These are phyloP conservation scores for Phytophthora chlamydospora DNA, from an alignment of 352 stramenopile genomes.

Conservation along the genomic window DNA sequence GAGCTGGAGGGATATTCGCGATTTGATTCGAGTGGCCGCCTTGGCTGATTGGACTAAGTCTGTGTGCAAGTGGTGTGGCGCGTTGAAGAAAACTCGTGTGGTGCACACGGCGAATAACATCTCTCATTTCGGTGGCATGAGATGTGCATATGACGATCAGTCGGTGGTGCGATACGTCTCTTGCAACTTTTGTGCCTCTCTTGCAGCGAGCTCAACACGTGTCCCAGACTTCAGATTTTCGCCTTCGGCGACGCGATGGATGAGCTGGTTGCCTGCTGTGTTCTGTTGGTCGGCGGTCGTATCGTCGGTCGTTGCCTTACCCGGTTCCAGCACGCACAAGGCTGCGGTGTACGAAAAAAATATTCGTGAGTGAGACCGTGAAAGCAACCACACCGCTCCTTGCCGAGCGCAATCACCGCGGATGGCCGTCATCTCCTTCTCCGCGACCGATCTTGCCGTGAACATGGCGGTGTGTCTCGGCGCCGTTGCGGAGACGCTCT, in stretches of 20 bases:
- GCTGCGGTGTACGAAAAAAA: too few species aligned
- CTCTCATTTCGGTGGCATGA: background rate
- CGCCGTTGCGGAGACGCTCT: background rate
- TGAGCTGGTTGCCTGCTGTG: too few species aligned
- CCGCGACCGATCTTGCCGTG: slow-evolving; percentile 11
- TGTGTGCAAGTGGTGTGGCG: slow-evolving; percentile 15
- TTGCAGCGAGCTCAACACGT: slow-evolving; percentile 11
- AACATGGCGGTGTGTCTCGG: slow-evolving; percentile 12
- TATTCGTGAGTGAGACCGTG: too few species aligned
- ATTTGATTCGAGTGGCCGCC: slow-evolving; percentile 6
- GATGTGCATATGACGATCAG: background rate
- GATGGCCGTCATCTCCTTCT: slow-evolving; percentile 9
- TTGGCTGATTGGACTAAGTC: slow-evolving; percentile 13
- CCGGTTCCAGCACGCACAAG: too few species aligned
- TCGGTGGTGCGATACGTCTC: slow-evolving; percentile 5
- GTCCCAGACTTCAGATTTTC: slow-evolving; percentile 31
- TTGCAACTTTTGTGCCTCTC: slow-evolving; percentile 9
- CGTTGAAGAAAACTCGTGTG: slow-evolving; percentile 24
- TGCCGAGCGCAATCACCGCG: too few species aligned
- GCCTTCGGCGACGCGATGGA: slow-evolving; percentile 3
- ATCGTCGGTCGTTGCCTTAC: slow-evolving; percentile 28
- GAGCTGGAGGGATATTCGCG: slow-evolving; percentile 15
- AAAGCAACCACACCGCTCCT: too few species aligned
- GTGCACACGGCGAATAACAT: slow-evolving; percentile 1
- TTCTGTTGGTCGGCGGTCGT: slow-evolving; percentile 7